Base-by-base conservation (phyloP, 2,329 filamentous ascomycete genomes). In the Blumeria graminis region DNA sequence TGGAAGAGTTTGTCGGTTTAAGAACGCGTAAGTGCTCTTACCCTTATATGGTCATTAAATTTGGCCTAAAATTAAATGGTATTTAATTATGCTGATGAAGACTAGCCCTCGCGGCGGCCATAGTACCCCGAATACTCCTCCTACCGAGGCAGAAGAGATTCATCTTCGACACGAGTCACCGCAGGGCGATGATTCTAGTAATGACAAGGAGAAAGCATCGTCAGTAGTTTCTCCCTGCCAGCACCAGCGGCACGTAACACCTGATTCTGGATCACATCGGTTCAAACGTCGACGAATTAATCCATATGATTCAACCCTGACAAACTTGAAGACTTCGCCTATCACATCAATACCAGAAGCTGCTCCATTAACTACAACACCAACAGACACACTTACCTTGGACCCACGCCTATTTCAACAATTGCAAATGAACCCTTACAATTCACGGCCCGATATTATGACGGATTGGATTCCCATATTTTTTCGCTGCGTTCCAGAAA, bases 1-100 rank as follows among this genome's bases (percentile, higher is more conserved):
- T 65, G 86, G 88, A 57, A 77, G 86, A 52, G 74, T 83, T 16
- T 94, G 89, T 76, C 82, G 82, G 69, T 88, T 87, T 65, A 85
- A 86, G 69, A 86, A 84, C 69, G 85, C 85, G 84, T 90, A 71
- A 78, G 82, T 81, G 14, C 34, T 32, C 28, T 56, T 55, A 16
- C 11, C 36, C 13, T 14, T 10, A 16, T 28, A 41, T 56, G 13
- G 22, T 48, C 48, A 13, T 39, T 10, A 48, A 56, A 3, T 13
- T 32, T 14, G 22, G 34, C 50, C 28, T 36, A 18, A 18, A 14
- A 55, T 2, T 28, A 28, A 28, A 28, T 28, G 22, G 4, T 28
- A 1, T 51, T 32, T 22, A 10, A 38, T 13, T 33, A 34, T 57
- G 70, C 72, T 61, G 74, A 78, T 61, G 50, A 38, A 36, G 35